These are phyloP conservation scores for Cyclotella atomus DNA, from an alignment of 108 stramenopile species.

Conservation along the genomic window DNA sequence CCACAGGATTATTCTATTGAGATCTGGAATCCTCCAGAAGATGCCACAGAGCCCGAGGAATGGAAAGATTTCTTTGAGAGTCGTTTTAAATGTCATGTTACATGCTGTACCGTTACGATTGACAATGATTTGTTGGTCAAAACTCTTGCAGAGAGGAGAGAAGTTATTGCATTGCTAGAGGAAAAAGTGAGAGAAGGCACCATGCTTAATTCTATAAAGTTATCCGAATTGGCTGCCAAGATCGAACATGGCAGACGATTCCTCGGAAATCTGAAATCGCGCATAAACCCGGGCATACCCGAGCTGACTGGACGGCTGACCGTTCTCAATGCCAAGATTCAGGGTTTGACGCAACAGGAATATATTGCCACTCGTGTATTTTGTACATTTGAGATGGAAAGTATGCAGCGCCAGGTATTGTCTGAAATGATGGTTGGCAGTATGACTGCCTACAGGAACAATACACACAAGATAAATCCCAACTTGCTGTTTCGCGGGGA, in stretches of 20 bases:
- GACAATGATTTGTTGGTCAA: slow-evolving; percentile 83
- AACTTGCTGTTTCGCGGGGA: slow-evolving; percentile 57
- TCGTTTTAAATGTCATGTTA: slow-evolving; percentile 66
- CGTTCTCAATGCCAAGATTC: slow-evolving; percentile 66
- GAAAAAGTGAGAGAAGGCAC: slow-evolving; percentile 61
- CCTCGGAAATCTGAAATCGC: slow-evolving; percentile 49
- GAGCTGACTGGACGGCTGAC: slow-evolving; percentile 59
- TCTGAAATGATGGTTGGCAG: slow-evolving; percentile 64
- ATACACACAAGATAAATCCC: slow-evolving; percentile 39
- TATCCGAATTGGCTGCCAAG: slow-evolving; percentile 65
- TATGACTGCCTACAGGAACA: slow-evolving; percentile 48
- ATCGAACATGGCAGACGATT: slow-evolving; percentile 57
- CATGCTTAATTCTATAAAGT: slow-evolving; percentile 53
- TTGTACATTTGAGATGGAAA: slow-evolving; percentile 89
- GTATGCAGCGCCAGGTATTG: slow-evolving; percentile 76
- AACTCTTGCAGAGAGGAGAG: slow-evolving; percentile 77
- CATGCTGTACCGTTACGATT: slow-evolving; percentile 79
- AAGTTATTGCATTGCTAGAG: slow-evolving; percentile 59
- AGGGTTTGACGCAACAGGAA: slow-evolving; percentile 73
- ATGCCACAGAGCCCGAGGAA: slow-evolving; percentile 86
- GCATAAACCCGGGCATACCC: slow-evolving; percentile 62
- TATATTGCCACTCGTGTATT: slow-evolving; percentile 82
- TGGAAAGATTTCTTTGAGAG: slow-evolving; percentile 80
- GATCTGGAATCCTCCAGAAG: slow-evolving; percentile 76
- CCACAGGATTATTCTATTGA: slow-evolving; percentile 92